Conservation (phyloP, 306 rosid species). For the Castanopsis chinensis region DNA sequence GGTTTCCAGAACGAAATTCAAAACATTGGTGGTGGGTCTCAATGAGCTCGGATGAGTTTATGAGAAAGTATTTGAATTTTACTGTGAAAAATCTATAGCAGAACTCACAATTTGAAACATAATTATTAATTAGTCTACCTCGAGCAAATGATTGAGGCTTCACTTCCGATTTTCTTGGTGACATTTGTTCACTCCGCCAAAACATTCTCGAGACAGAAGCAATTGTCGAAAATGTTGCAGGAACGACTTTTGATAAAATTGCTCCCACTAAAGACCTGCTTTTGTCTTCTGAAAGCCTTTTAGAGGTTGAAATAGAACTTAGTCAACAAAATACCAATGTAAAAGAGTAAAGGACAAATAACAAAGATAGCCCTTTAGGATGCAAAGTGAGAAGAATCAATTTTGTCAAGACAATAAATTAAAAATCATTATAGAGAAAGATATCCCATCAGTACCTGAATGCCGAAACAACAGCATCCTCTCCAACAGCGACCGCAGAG, state of each 20-base stretch:
- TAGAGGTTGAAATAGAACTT: conserved; percentile 24
- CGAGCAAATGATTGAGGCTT: conserved; percentile 83
- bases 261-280: conserved; percentile 91
- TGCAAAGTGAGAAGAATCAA: background rate
- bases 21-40: too few species aligned
- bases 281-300: conserved; percentile 87
- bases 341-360: background rate
- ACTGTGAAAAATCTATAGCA: too few species aligned
- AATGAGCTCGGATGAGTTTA: too few species aligned
- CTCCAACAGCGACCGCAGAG: conserved; percentile 93
- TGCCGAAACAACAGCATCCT: conserved; percentile 94
- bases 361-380: conserved; percentile 3
- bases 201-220: conserved; percentile 83
- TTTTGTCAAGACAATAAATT: background rate
- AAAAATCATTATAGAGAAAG: background rate
- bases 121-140: conserved; percentile 48
- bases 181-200: conserved; percentile 72
- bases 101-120: background rate
- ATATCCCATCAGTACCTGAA: conserved; percentile 63
- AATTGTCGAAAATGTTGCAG: conserved; percentile 84
- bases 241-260: conserved; percentile 87
- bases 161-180: conserved; percentile 57
- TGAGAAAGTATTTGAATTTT: too few species aligned
- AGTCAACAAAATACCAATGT: conserved; percentile 21
- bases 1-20: too few species aligned